Conservation (phyloP, 306 rosid genomes). For the Acacia confusa region DNA sequence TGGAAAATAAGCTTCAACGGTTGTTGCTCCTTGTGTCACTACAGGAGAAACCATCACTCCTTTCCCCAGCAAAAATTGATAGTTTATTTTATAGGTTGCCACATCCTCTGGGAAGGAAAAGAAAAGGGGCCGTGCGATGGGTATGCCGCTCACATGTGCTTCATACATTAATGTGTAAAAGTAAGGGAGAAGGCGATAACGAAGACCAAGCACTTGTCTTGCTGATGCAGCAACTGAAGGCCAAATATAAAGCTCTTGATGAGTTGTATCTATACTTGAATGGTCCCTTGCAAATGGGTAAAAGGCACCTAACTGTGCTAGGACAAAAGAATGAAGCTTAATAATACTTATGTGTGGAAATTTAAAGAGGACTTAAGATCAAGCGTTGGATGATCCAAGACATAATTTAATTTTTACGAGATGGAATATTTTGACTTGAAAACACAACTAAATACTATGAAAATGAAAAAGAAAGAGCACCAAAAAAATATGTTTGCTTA, state of each 20-base stretch:
- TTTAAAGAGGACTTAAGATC: neutral
- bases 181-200: slow-evolving; percentile 79
- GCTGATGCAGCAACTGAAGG: slow-evolving; percentile 81
- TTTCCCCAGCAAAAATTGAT: slow-evolving; percentile 77
- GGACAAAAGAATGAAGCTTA: neutral
- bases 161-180: slow-evolving; percentile 81
- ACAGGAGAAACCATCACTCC: slow-evolving; percentile 86
- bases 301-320: slow-evolving; percentile 76
- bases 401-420: neutral
- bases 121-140: slow-evolving; percentile 84
- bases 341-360: neutral
- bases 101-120: slow-evolving; percentile 84
- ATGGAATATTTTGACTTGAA: neutral
- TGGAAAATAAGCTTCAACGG: slow-evolving; percentile 78
- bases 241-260: slow-evolving; percentile 92
- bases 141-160: slow-evolving; percentile 67
- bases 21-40: slow-evolving; percentile 46
- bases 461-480: neutral
- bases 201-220: slow-evolving; percentile 78
- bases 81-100: slow-evolving; percentile 57
- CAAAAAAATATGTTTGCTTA: neutral
- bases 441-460: neutral
- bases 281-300: slow-evolving; percentile 94
- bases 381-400: no score
- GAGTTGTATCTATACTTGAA: slow-evolving; percentile 40